phyloP scores from a whole-genome alignment of 2,329 filamentous ascomycete genomes.

The Aspergillus sp. region DNA sequence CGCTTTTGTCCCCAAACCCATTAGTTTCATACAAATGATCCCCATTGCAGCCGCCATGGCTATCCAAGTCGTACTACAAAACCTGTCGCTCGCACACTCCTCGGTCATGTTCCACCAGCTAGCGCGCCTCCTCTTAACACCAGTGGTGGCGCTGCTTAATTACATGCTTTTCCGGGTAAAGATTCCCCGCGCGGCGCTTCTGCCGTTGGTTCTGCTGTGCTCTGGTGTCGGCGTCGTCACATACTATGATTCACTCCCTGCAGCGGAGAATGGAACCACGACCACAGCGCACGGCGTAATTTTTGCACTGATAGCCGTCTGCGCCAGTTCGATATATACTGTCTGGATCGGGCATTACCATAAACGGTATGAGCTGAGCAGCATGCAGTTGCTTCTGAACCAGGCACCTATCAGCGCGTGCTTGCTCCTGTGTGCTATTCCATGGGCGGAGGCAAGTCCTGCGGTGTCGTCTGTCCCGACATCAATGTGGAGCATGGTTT shows the following conservation, averaged over 20 bases:
- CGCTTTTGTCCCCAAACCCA: conserved; percentile 18
- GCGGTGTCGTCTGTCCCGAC: conserved; percentile 14
- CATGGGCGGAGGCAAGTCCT: conserved; percentile 17
- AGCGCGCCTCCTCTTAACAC: conserved; percentile 21
- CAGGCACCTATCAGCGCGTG: conserved; percentile 21
- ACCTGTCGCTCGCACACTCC: conserved; percentile 21
- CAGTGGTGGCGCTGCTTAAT: conserved; percentile 19
- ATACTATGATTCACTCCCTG: conserved; percentile 21
- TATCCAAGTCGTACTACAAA: conserved; percentile 23
- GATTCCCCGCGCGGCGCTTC: conserved; percentile 16
- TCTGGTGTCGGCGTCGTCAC: conserved; percentile 21
- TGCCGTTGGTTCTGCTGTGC: conserved; percentile 19
- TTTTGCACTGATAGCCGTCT: conserved; percentile 21
- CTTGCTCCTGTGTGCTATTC: conserved; percentile 18
- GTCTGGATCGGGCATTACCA: conserved; percentile 22
- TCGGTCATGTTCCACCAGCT: conserved; percentile 26
- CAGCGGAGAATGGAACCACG: conserved; percentile 10
- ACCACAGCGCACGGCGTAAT: conserved; percentile 17
- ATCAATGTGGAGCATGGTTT: conserved; percentile 18
- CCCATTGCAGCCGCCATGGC: conserved; percentile 23
- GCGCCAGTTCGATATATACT: conserved; percentile 22
- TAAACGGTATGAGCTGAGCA: conserved; percentile 19
- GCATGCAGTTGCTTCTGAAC: conserved; percentile 25
- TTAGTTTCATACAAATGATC: conserved; percentile 16
- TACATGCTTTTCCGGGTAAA: conserved; percentile 19